These are phyloP conservation scores for Exsudoporus frostii DNA, from an alignment of 768 basidiomycete genomes.

Conservation along the genomic window DNA sequence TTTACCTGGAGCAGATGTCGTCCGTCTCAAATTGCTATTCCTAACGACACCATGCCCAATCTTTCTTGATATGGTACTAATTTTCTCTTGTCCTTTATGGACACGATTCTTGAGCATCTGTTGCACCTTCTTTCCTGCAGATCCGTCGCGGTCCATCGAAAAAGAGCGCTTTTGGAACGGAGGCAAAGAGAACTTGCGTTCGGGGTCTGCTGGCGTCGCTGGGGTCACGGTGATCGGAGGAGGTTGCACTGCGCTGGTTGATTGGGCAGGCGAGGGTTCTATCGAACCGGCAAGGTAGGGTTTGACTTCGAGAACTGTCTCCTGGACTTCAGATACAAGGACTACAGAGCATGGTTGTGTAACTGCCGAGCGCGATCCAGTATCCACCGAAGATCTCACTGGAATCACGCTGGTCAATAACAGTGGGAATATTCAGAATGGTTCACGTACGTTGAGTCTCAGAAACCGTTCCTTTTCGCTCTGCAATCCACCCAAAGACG, in stretches of 20 bases:
- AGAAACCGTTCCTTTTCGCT: conserved; percentile 39
- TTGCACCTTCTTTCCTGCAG: conserved; percentile 69
- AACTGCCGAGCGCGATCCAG: conserved; percentile 24
- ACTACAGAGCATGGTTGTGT: conserved; percentile 19
- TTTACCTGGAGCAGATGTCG: conserved; percentile 68
- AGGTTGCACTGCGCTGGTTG: not conserved
- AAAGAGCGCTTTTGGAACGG: conserved; percentile 25
- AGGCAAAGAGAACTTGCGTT: conserved; percentile 15
- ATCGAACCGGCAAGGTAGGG: not conserved
- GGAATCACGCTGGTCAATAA: not conserved
- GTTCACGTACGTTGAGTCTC: conserved; percentile 26
- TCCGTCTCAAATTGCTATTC: conserved; percentile 53
- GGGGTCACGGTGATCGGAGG: conserved; percentile 59
- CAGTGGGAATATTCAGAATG: not conserved
- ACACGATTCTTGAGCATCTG: conserved; percentile 73
- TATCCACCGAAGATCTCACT: conserved; percentile 33
- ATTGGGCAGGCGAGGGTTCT: conserved; percentile 2
- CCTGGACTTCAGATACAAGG: conserved; percentile 12
- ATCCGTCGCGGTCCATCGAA: conserved; percentile 42
- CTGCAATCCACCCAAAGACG: conserved; percentile 83
- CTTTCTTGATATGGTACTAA: conserved; percentile 73
- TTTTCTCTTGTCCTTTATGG: conserved; percentile 67
- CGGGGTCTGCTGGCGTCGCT: conserved; percentile 48
- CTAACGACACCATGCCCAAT: conserved; percentile 68
- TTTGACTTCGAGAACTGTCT: conserved; percentile 12